These are phyloP conservation scores for Yamadazyma takamatsuzukensis DNA, from an alignment of 805 yeast genomes.

Conservation along the genomic window DNA sequence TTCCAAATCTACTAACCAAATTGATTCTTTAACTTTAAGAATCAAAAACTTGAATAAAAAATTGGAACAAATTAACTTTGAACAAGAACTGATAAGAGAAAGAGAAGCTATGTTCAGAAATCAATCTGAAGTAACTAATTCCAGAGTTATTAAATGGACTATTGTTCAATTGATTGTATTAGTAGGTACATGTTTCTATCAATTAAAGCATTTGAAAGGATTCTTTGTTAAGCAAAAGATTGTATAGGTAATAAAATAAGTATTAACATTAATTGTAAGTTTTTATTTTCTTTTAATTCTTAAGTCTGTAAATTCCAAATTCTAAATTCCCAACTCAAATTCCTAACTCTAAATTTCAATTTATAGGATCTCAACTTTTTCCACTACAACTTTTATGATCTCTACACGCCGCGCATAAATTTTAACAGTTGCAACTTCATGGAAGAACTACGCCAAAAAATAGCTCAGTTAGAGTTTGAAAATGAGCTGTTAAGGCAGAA, in stretches of 20 bases:
- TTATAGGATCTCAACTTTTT: conserved; percentile 66
- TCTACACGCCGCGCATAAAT: conserved; percentile 84
- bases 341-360: too few relatives aligned
- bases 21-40: conserved; percentile 36
- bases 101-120: conserved; percentile 77
- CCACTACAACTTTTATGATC: conserved; percentile 74
- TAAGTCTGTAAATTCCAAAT: too few relatives aligned
- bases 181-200: conserved; percentile 68
- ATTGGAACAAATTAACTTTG: conserved; percentile 39
- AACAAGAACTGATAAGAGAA: conserved; percentile 57
- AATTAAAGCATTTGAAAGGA: conserved; percentile 69
- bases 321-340: too few relatives aligned
- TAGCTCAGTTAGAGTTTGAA: conserved; percentile 18
- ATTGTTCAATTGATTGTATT: conserved; percentile 66
- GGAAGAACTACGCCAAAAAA: conserved; percentile 18
- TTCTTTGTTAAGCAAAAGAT: conserved; percentile 88
- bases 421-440: conserved; percentile 35
- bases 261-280: not conserved
- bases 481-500: conserved; percentile 12
- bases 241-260: conserved; percentile 26
- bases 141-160: conserved; percentile 72
- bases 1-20: conserved; percentile 54
- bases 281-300: conserved; percentile 1
- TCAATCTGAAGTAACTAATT: conserved; percentile 71
- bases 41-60: conserved; percentile 37